Conservation (phyloP, 768 basidiomycete species). For the Coprinopsis sp. region DNA sequence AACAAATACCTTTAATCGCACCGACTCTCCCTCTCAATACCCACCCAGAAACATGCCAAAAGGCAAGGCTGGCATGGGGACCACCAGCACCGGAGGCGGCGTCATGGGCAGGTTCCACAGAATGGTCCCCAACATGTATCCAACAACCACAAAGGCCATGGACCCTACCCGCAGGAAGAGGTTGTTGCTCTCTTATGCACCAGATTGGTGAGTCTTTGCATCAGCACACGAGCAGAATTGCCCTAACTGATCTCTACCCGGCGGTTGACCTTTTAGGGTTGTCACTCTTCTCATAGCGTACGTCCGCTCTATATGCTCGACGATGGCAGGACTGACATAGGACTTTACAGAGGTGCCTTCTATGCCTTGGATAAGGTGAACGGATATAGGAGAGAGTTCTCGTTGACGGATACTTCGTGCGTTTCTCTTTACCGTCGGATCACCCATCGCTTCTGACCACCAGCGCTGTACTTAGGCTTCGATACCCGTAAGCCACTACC, state of each 20-base stretch:
- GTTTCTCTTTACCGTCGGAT: conserved; percentile 21
- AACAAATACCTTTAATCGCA: no score
- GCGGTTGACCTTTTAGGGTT: conserved; percentile 40
- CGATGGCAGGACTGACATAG: conserved; percentile 3
- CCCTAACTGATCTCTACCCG: no score
- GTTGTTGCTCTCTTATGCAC: conserved; percentile 60
- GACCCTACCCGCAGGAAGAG: conserved; percentile 31
- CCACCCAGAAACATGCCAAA: neutral
- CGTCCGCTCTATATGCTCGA: conserved; percentile 19
- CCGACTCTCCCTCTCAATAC: neutral
- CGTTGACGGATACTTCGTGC: conserved; percentile 70
- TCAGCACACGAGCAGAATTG: conserved; percentile 7
- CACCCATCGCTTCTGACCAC: conserved; percentile 13
- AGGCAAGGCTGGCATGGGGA: no score
- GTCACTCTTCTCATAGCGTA: conserved; percentile 66
- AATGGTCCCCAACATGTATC: neutral
- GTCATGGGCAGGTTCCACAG: neutral
- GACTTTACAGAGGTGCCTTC: conserved; percentile 47
- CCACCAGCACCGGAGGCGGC: neutral
- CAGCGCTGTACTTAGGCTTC: conserved; percentile 25
- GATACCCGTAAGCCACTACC: conserved; percentile 33
- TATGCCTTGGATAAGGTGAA: conserved; percentile 59
- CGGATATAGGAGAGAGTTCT: conserved; percentile 76
- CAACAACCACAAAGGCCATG: conserved; percentile 12
- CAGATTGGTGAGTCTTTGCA: conserved; percentile 61